A percentile compares a stretch with the other conserved stretches of the same genome.
phyloP scores from a whole-genome alignment of 192 early-diverging fungal genomes.

The Coemansia sp. region DNA sequence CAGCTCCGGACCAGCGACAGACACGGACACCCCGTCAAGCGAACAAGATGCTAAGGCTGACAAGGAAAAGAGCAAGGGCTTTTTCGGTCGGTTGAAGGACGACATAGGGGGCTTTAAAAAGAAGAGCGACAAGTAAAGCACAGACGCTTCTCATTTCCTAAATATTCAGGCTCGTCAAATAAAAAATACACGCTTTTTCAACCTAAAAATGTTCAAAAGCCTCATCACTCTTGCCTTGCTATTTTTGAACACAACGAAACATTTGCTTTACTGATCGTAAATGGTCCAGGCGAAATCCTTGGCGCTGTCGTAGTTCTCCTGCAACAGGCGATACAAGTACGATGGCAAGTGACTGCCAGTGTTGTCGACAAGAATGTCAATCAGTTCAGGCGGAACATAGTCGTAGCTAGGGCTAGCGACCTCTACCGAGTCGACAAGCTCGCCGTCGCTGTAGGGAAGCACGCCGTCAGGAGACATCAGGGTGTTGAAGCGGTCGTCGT shows the following conservation, averaged over 20 bases:
- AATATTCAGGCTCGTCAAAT: no score
- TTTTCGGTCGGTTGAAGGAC: conserved; percentile 59
- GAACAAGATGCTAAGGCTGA: background rate
- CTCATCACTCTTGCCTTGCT: background rate
- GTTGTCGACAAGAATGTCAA: conserved; percentile 89
- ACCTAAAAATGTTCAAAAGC: no score
- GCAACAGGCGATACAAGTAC: conserved; percentile 75
- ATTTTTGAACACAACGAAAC: no score
- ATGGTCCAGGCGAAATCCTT: conserved; percentile 48
- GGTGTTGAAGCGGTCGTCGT: conserved; percentile 80
- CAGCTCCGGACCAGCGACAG: background rate
- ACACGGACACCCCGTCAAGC: background rate
- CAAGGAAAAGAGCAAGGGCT: conserved; percentile 30
- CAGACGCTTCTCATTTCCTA: background rate
- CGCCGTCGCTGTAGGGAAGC: conserved; percentile 76
- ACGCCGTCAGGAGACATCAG: conserved; percentile 76
- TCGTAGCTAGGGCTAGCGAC: conserved; percentile 88
- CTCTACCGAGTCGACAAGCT: conserved; percentile 74
- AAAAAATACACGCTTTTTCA: background rate
- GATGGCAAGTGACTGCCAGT: conserved; percentile 75
- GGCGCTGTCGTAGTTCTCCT: conserved; percentile 58
- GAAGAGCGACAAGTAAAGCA: conserved; percentile 26
- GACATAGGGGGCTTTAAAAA: conserved; percentile 60
- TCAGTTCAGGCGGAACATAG: conserved; percentile 88
- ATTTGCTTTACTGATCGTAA: conserved; percentile 23